Conservation (phyloP, 306 rosid species). For the Hippophae gyantsensis region DNA sequence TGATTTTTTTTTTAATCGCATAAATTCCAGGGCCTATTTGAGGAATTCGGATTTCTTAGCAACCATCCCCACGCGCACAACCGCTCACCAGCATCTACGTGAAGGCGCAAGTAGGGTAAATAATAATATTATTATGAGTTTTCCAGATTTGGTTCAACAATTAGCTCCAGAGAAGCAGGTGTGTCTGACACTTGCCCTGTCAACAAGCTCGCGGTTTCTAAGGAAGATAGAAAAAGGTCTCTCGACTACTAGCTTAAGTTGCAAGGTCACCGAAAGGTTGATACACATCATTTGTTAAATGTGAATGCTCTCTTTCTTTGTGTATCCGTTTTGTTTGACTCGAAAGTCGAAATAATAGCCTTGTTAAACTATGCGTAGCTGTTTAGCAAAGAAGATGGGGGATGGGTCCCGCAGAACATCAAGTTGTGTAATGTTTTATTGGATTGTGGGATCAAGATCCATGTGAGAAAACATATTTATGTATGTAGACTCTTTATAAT, state of each 20-base stretch:
- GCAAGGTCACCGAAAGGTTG: conserved; percentile 16
- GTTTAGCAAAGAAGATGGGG: conserved; percentile 45
- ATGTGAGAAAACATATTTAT: conserved; percentile 29
- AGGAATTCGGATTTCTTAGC: conserved; percentile 59
- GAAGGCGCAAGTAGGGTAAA: conserved; percentile 19
- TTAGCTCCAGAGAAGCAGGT: conserved; percentile 20
- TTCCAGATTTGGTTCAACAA: conserved; percentile 26
- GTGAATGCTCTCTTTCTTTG: conserved; percentile 17
- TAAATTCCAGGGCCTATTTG: conserved; percentile 53
- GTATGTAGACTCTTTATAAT: no score
- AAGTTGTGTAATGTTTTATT: conserved; percentile 18
- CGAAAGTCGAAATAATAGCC: conserved; percentile 8
- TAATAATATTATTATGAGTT: neutral
- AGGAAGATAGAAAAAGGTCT: conserved; percentile 18
- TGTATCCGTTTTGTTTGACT: conserved; percentile 29
- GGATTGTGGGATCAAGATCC: conserved; percentile 34
- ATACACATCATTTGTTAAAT: conserved; percentile 18
- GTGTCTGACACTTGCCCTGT: conserved; percentile 24
- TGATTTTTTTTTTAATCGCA: neutral
- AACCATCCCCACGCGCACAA: conserved; percentile 26
- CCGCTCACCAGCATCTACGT: conserved; percentile 26
- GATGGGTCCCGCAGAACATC: conserved; percentile 31
- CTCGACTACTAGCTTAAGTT: conserved; percentile 15
- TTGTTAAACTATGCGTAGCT: conserved; percentile 32
- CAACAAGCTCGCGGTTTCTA: conserved; percentile 15